Conservation (phyloP, 2,329 filamentous ascomycete genomes). For the Aureobasidium musti region DNA sequence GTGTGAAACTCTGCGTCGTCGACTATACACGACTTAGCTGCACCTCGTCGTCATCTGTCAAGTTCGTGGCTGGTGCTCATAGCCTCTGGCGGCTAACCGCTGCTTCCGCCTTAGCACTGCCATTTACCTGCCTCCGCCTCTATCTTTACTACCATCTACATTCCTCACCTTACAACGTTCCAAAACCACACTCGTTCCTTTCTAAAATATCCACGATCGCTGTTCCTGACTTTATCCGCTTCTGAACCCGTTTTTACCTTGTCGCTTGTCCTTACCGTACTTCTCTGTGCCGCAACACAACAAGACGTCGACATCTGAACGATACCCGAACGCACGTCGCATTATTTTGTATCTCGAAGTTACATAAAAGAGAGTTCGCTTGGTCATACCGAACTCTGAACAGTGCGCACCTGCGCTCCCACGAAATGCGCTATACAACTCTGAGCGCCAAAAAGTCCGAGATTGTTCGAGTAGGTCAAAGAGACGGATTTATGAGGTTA, state of each 20-base stretch:
- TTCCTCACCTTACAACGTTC: background rate
- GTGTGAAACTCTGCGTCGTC: background rate
- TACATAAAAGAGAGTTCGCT: too few relatives aligned
- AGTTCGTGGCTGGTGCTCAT: slow-evolving; percentile 20
- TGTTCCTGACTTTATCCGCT: background rate
- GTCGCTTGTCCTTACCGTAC: background rate
- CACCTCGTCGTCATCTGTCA: background rate
- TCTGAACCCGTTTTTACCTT: background rate
- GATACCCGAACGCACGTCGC: background rate
- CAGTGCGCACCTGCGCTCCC: background rate
- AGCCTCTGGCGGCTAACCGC: slow-evolving; percentile 12
- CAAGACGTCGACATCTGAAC: background rate
- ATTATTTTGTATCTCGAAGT: background rate
- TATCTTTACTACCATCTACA: background rate
- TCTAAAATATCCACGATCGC: background rate
- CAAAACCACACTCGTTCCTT: background rate
- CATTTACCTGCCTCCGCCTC: slow-evolving; percentile 14
- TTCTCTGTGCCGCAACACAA: background rate
- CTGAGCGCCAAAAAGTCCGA: background rate
- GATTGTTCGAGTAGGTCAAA: slow-evolving; percentile 15
- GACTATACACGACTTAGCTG: background rate
- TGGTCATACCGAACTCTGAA: background rate
- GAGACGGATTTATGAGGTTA: background rate
- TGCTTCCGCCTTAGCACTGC: slow-evolving; percentile 25
- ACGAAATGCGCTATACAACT: slow-evolving; percentile 22